phyloP scores from a whole-genome alignment of 768 basidiomycete genomes.

The Hericium rajendrae region DNA sequence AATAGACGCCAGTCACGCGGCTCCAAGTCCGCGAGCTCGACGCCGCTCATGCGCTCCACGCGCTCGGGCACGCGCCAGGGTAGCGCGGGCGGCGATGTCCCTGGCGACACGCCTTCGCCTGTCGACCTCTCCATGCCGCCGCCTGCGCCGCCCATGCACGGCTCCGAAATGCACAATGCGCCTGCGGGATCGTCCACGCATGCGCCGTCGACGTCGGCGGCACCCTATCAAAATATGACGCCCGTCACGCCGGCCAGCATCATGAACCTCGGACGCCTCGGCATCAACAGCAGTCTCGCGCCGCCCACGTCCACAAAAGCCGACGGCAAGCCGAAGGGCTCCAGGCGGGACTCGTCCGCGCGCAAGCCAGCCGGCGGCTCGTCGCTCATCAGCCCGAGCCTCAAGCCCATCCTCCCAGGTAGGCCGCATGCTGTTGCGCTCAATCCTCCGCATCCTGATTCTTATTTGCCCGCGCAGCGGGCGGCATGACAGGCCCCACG shows the following conservation, averaged over 20 bases:
- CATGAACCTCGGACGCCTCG: slow-evolving; percentile 75
- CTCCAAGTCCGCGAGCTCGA: slow-evolving; percentile 14
- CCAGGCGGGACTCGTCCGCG: slow-evolving; percentile 9
- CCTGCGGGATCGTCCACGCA: slow-evolving; percentile 1
- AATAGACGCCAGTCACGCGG: slow-evolving; percentile 1
- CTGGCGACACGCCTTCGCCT: slow-evolving; percentile 66
- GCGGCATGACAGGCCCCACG: slow-evolving; percentile 21
- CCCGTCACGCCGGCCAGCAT: slow-evolving; percentile 90
- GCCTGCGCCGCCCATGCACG: slow-evolving; percentile 44
- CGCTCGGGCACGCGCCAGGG: slow-evolving; percentile 33
- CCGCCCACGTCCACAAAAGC: slow-evolving; percentile 20
- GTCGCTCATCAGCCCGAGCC: slow-evolving; percentile 37
- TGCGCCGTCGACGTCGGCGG: slow-evolving; percentile 4
- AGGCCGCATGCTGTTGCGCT: slow-evolving; percentile 14
- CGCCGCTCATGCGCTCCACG: slow-evolving; percentile 23
- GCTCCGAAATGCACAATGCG: slow-evolving; percentile 2
- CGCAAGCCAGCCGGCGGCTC: slow-evolving; percentile 23
- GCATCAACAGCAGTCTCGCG: slow-evolving; percentile 37
- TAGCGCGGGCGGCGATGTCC: slow-evolving; percentile 20
- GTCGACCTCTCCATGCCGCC: slow-evolving; percentile 88
- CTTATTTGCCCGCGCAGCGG: slow-evolving; percentile 20
- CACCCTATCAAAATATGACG: slow-evolving; percentile 30
- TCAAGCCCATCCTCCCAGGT: slow-evolving; percentile 73
- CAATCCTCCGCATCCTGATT: slow-evolving; percentile 1
- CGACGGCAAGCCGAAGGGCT: slow-evolving; percentile 10